phyloP scores from a whole-genome alignment of 1,139 yeast genomes.

The Suhomyces choctaworum region DNA sequence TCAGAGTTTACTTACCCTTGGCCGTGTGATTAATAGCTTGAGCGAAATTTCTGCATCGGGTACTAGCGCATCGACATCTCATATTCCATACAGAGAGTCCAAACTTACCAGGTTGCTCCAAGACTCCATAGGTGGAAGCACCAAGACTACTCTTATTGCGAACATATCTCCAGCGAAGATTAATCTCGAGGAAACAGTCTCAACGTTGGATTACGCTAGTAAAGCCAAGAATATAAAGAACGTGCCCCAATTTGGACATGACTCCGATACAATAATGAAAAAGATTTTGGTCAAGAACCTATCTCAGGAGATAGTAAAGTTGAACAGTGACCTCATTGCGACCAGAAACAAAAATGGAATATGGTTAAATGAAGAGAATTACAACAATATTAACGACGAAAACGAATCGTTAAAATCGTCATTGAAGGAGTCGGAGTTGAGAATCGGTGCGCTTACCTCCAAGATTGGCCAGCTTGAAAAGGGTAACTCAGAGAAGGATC shows the following conservation, averaged over 20 bases:
- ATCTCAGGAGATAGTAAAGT: slow-evolving; percentile 54
- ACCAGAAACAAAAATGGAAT: slow-evolving; percentile 62
- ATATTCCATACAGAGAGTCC: slow-evolving; percentile 85
- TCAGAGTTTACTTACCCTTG: slow-evolving; percentile 78
- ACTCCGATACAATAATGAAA: slow-evolving; percentile 57
- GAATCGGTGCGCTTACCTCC: slow-evolving; percentile 8
- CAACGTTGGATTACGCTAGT: slow-evolving; percentile 83
- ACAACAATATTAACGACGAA: slow-evolving; percentile 46
- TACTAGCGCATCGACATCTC: slow-evolving; percentile 28
- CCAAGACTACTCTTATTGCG: slow-evolving; percentile 78
- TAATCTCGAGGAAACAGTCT: slow-evolving; percentile 74
- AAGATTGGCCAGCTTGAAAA: slow-evolving; percentile 6
- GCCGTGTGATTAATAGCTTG: slow-evolving; percentile 77
- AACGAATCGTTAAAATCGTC: slow-evolving; percentile 29
- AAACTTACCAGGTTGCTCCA: slow-evolving; percentile 76
- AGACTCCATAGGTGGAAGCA: slow-evolving; percentile 81
- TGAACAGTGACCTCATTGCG: slow-evolving; percentile 60
- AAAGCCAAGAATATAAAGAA: slow-evolving; percentile 79
- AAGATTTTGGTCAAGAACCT: slow-evolving; percentile 59
- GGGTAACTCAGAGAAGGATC: slow-evolving; percentile 2
- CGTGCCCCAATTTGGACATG: slow-evolving; percentile 58
- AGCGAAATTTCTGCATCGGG: slow-evolving; percentile 30
- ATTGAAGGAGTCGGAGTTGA: slow-evolving; percentile 21
- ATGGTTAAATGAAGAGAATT: slow-evolving; percentile 58
- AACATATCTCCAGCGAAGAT: slow-evolving; percentile 79